Evolutionary conservation across 257 asterid species (phyloP).

Genomic region (Gentiana macrophylla): DNA sequence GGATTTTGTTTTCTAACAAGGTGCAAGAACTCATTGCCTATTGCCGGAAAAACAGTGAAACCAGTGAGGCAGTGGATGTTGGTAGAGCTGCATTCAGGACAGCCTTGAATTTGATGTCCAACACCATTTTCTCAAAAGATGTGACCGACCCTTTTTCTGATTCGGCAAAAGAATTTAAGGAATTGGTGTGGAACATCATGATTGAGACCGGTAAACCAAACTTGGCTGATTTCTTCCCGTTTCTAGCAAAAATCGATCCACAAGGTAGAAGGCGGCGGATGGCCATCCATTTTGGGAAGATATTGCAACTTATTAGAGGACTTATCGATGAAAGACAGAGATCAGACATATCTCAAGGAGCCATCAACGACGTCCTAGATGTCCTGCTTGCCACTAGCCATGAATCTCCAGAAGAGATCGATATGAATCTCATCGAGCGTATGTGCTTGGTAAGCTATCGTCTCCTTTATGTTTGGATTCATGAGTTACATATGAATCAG

Average conservation of each 20-base stretch:
- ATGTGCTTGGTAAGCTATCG: neutral
- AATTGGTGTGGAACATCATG: neutral
- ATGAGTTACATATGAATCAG: no score
- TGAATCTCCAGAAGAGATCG: neutral
- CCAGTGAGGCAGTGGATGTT: no score
- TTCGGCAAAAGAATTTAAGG: neutral
- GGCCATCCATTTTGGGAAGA: neutral
- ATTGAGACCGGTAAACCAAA: neutral
- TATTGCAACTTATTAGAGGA: neutral
- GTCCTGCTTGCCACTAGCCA: neutral
- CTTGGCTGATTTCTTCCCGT: constrained; percentile 7
- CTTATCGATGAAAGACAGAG: neutral
- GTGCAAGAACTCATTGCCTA: no score
- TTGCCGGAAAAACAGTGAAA: no score
- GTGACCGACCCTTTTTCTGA: no score
- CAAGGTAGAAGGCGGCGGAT: constrained; percentile 4
- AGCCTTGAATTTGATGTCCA: no score
- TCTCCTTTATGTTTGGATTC: neutral
- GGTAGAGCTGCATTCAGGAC: no score
- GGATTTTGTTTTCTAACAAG: no score
- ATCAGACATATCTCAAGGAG: neutral
- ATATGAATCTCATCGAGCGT: neutral
- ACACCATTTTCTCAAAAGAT: no score
- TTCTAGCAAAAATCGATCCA: constrained; percentile 8
- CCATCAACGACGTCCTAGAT: neutral